A percentile compares a stretch with the other conserved stretches of the same genome.
phyloP scores from a whole-genome alignment of 495 filamentous ascomycete species.

The Penicillium silybi region DNA sequence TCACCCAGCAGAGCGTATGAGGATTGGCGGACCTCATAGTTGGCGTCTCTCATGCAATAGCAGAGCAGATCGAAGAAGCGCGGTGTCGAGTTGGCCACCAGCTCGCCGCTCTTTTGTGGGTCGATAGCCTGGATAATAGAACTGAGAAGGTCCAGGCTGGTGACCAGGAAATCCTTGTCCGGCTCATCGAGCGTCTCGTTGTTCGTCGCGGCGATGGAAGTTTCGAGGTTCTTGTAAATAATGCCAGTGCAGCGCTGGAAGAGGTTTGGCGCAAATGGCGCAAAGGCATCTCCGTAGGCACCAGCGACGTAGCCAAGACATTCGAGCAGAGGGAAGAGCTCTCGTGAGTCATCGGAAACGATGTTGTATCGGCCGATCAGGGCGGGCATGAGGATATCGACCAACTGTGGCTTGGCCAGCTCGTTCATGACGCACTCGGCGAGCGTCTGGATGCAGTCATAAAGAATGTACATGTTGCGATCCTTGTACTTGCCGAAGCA shows the following conservation, averaged over 20 bases:
- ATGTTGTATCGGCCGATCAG: slow-evolving; percentile 86
- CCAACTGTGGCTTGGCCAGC: slow-evolving; percentile 70
- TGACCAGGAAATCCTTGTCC: slow-evolving; percentile 96
- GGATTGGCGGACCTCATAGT: slow-evolving; percentile 93
- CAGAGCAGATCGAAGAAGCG: slow-evolving; percentile 85
- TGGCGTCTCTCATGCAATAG: slow-evolving; percentile 89
- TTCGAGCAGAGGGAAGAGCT: slow-evolving; percentile 91
- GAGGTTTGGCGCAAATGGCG: slow-evolving; percentile 77
- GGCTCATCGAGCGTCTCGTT: slow-evolving; percentile 69
- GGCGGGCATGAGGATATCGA: slow-evolving; percentile 88
- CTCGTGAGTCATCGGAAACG: slow-evolving; percentile 82
- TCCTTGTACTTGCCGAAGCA: slow-evolving; percentile 97
- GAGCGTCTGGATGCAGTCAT: slow-evolving; percentile 97
- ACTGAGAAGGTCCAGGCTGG: slow-evolving; percentile 90
- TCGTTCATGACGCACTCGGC: slow-evolving; percentile 85
- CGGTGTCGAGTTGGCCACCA: slow-evolving; percentile 71
- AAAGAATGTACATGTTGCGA: slow-evolving; percentile 97
- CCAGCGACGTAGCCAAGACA: slow-evolving; percentile 92
- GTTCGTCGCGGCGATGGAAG: slow-evolving; percentile 61
- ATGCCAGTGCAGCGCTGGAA: slow-evolving; percentile 85
- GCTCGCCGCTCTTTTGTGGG: slow-evolving; percentile 63
- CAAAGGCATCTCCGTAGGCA: slow-evolving; percentile 77
- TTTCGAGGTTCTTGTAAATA: slow-evolving; percentile 84
- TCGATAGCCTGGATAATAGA: slow-evolving; percentile 92
- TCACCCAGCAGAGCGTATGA: slow-evolving; percentile 94